Evolutionary conservation across 768 basidiomycete species (phyloP).

Genomic region (Termitomyces sp.): DNA sequence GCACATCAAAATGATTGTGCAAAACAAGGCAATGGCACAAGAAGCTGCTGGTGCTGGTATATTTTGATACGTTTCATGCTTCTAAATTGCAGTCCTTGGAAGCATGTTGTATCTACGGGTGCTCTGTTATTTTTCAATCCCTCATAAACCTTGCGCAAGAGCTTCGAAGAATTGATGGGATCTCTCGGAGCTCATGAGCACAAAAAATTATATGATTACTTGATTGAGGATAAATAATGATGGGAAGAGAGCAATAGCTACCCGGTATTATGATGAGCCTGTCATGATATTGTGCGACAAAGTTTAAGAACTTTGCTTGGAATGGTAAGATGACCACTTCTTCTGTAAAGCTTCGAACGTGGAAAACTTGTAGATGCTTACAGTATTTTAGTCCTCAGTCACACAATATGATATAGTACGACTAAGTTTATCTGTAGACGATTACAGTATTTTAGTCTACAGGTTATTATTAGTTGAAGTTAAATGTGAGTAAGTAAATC

Average conservation of each 20-base stretch:
- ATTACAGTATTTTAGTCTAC: too few species aligned
- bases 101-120: too few species aligned
- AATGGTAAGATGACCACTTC: background rate
- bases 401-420: too few species aligned
- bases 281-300: background rate
- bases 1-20: background rate
- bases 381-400: too few species aligned
- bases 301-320: background rate
- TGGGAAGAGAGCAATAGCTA: background rate
- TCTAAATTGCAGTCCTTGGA: background rate
- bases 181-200: background rate
- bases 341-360: too few species aligned
- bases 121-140: background rate
- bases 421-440: too few species aligned
- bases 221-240: background rate
- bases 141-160: too few species aligned
- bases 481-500: too few species aligned
- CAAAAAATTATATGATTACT: background rate
- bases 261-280: background rate
- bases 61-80: background rate
- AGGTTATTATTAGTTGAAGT: too few species aligned
- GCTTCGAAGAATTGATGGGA: background rate
- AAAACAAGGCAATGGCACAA: background rate
- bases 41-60: background rate
- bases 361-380: too few species aligned